Evolutionary conservation across 768 basidiomycete species (phyloP), one percentile per base, ranked within the genome.

Genomic region (Serendipita sp.): DNA sequence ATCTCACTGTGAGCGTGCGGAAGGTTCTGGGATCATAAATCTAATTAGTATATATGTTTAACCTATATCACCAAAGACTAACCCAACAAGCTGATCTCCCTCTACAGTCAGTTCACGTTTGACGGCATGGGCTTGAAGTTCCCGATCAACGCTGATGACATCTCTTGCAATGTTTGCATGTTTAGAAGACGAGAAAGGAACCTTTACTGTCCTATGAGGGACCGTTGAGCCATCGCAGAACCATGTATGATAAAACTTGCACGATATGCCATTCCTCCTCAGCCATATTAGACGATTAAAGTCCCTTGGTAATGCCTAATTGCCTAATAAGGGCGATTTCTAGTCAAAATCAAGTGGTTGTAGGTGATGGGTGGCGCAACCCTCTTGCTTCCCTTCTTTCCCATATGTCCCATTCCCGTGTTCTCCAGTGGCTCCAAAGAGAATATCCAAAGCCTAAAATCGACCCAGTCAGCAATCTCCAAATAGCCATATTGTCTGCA

Each of bases 71-170:
- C 23, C 23, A 23, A 23, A 23, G 15, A 80, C 89, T 66, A 74
- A 96, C 92, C 85, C 90, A 34, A 89, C 77, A 44, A 96, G 78
- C 2, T 82, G 77, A 63, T 86, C 78, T 44, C 78, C 85, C 51
- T 90, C 82, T 0, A 90, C 81, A 0, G 74, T 74, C 47, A 95
- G 73, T n/a, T 76, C 79, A 66, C 91, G 80, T 71, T 84, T 83
- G 28, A 95, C 91, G 8, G 86, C 85, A 51, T 86, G 80, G 2
- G 84, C 83, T 69, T 94, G 89, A 45, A 93, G 78, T 74, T 94
- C 92, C 18, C 78, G 75, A 74, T 96, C 92, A 36, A 96, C 92
- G 67, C 88, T 85, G 71, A 96, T 88, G 67, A 83, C 85, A 73
- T 85, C 83, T 71, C 85, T 87, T 30, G 88, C 91, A 69, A 92